A percentile compares a stretch with the other conserved stretches of the same genome.
phyloP scores from a whole-genome alignment of 352 stramenopile genomes.

The Globisporangium viniferum region DNA sequence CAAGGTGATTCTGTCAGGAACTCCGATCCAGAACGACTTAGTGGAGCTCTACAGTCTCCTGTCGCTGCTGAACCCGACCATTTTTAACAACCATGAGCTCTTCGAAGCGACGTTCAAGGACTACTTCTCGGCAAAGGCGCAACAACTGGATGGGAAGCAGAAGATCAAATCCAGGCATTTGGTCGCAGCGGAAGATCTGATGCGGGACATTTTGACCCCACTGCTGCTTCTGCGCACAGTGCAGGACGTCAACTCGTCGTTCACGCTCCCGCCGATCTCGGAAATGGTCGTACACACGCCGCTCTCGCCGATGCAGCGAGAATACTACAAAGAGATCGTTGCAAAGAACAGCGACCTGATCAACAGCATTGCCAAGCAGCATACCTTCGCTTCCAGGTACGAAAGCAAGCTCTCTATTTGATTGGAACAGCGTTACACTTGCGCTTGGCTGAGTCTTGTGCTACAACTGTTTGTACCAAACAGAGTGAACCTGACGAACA shows the following conservation, averaged over 20 bases:
- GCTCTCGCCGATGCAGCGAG: constrained; percentile 74
- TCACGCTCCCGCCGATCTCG: constrained; percentile 65
- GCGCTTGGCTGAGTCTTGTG: background rate
- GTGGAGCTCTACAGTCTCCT: constrained; percentile 81
- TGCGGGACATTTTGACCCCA: constrained; percentile 55
- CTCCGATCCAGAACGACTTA: constrained; percentile 86
- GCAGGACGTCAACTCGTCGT: constrained; percentile 63
- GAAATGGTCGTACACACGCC: constrained; percentile 79
- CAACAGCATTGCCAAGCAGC: constrained; percentile 37
- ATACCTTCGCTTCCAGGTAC: constrained; percentile 5
- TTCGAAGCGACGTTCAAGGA: constrained; percentile 53
- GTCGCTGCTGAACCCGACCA: constrained; percentile 79
- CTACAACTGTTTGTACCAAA: background rate
- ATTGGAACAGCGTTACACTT: background rate
- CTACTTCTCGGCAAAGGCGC: constrained; percentile 68
- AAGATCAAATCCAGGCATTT: constrained; percentile 26
- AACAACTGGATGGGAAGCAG: constrained; percentile 25
- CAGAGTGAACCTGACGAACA: constrained; percentile 92
- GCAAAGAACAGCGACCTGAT: constrained; percentile 54
- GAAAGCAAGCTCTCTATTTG: background rate
- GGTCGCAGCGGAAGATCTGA: constrained; percentile 38
- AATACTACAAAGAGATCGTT: constrained; percentile 82
- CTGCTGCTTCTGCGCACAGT: constrained; percentile 65
- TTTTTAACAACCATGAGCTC: constrained; percentile 62
- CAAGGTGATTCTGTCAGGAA: constrained; percentile 79